phyloP scores from a whole-genome alignment of 345 rosid genomes.

The Alliaria petiolata region DNA sequence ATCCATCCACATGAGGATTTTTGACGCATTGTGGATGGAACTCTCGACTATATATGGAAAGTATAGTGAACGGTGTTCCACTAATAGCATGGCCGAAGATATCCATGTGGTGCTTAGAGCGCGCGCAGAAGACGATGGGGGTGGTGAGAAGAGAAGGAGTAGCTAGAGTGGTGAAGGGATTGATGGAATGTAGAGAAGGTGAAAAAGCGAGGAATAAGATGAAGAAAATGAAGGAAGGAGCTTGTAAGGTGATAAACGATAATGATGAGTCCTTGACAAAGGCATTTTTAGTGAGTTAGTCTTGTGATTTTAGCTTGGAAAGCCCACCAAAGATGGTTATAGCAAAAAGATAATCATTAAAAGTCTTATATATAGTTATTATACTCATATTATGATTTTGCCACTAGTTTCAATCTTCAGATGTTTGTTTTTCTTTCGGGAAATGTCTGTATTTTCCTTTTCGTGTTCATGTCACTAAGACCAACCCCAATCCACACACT shows the following conservation, averaged over 20 bases:
- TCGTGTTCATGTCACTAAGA: no score
- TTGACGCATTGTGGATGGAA: slow-evolving; percentile 86
- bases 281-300: no score
- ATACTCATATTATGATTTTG: neutral
- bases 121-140: neutral
- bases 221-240: slow-evolving; percentile 54
- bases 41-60: slow-evolving; percentile 65
- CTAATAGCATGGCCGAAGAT: slow-evolving; percentile 44
- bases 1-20: slow-evolving; percentile 69
- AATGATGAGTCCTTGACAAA: slow-evolving; percentile 49
- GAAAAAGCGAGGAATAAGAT: slow-evolving; percentile 45
- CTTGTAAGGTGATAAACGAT: slow-evolving; percentile 33
- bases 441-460: no score
- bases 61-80: no score
- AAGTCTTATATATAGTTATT: neutral
- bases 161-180: slow-evolving; percentile 33
- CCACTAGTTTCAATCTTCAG: no score
- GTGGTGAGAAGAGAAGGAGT: slow-evolving; percentile 50
- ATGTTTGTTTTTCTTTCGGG: no score
- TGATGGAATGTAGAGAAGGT: neutral
- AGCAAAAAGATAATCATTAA: neutral
- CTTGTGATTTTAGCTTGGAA: neutral
- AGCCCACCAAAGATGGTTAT: slow-evolving; percentile 16
- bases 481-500: no score
- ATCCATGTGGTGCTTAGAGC: no score